Base-by-base conservation (phyloP, 1,139 yeast genomes). In the Taphrina deformans region DNA sequence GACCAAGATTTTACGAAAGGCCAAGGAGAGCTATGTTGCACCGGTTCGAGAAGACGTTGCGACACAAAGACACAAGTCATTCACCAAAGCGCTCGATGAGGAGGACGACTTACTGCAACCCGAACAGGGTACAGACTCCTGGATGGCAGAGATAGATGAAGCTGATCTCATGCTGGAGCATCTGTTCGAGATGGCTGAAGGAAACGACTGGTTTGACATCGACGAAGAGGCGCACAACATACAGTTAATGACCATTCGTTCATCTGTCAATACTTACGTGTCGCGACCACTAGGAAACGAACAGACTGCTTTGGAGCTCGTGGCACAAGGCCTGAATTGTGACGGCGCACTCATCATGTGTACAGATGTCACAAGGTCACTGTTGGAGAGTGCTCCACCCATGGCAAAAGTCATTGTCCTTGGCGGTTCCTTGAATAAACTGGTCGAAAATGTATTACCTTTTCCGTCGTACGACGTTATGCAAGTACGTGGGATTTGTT, bases 131-230 rank as follows among this genome's bases (percentile, higher is more conserved):
- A 27, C 51, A n/a, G 46, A 33, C 18, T 50, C 55, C 29, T 59
- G 63, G 63, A 26, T 59, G 50, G 53, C 40, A 14, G 63, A 50
- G 9, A 61, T 67, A 35, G 69, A 67, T 65, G 67, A 67, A 55
- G 61, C 66, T 35, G 69, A 67, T 31, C 66, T 67, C 50, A 67
- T 67, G 69, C 59, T 67, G 51, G 65, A 67, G 27, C 63, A 67
- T 44, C 62, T 67, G 21, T 67, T 65, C 62, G 63, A 59, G 23
- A 40, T 59, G 23, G 63, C 63, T 9, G 63, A 59, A 18, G 63
- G 63, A n/a, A 59, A 59, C 51, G 63, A 59, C 41, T 59, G 63
- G 63, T 59, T 59, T 14, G 63, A 59, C 21, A 59, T 59, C 31
- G 63, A 59, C 29, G 63, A 59, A 38, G 63, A 59, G 63, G 63